Base-by-base conservation (phyloP, 495 filamentous ascomycete genomes). In the Xylona heveae region DNA sequence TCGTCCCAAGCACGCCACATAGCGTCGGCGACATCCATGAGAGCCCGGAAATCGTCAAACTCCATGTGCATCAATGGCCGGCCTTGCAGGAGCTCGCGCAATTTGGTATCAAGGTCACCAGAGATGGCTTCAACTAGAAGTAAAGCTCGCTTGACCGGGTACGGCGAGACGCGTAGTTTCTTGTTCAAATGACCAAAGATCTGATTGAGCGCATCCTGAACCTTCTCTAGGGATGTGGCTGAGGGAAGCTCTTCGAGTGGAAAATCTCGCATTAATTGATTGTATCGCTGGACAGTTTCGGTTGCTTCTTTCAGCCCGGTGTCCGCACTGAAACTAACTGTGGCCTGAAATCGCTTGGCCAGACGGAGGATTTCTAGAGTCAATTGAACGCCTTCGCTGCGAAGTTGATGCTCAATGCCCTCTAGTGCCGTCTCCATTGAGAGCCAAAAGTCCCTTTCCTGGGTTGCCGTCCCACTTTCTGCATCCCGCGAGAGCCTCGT, bases 61-160 rank as follows among this genome's bases (percentile, higher is more conserved):
- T 88, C 81, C 24, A 94, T 62, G 44, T 93, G 79, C 58, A 99
- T 78, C 27, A 99, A 62, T 18, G 80, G 71, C 20, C 73, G 74
- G 9, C 88, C 88, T 28, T 81, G 71, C 17, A 99, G 67, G 19
- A 95, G 57, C 6, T 69, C 64, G 46, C 92, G 85, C 28, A 99
- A 64, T 35, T 79, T 72, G 19, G 69, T 61, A 42, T 95, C 82
- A 16, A 99, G 58, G 44, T 99, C 88, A 3, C 70, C 78, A 6
- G 88, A 99, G 28, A 99, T 95, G n/a, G 90, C 82, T 51, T 91
- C 80, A 8, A 95, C 88, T n/a, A 99, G 66, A 18, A 82, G 79
- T 38, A 99, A 63, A 7, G 88, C 84, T 36, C 88, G 71, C 39
- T 71, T 71, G 41, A 99, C 79, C 2, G 88, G 88, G 47, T 99